Evolutionary conservation across 1,284 basidiomycete genomes (phyloP).

Genomic region (Agroathelia rolfsii): DNA sequence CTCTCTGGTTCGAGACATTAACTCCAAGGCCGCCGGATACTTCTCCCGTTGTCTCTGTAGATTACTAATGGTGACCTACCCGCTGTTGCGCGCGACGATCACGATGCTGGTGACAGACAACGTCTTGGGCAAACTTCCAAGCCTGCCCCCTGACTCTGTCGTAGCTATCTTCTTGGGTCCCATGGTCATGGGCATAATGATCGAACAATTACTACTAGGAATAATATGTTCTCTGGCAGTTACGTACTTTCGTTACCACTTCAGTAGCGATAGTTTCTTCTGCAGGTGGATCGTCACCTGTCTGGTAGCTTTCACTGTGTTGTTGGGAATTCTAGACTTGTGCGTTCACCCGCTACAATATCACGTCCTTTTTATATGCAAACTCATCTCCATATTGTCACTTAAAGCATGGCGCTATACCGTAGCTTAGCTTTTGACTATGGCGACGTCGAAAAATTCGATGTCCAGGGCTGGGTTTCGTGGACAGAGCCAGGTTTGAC

Average conservation of each 20-base stretch:
- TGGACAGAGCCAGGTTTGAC: conserved; percentile 9
- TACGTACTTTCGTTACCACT: conserved; percentile 4
- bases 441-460: conserved; percentile 5
- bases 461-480: conserved; percentile 10
- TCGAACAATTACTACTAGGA: conserved; percentile 8
- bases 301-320: conserved; percentile 8
- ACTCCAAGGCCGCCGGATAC: too few species aligned
- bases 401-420: conserved; percentile 9
- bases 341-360: too few species aligned
- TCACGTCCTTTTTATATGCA: too few species aligned
- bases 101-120: too few species aligned
- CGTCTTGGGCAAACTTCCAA: too few species aligned
- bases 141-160: too few species aligned
- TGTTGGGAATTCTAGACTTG: conserved; percentile 7
- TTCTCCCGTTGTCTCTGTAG: too few species aligned
- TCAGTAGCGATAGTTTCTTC: conserved; percentile 2
- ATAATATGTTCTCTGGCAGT: conserved; percentile 5
- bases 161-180: too few species aligned
- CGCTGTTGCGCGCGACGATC: too few species aligned
- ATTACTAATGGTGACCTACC: too few species aligned
- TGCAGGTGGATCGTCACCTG: conserved; percentile 6
- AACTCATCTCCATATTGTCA: too few species aligned
- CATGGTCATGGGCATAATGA: conserved; percentile 5
- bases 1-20: too few species aligned
- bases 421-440: conserved; percentile 6